A percentile compares a stretch with the other conserved stretches of the same genome.
Conservation (phyloP, 1,284 basidiomycete genomes). For the Cutaneotrichosporon cavernicola region DNA sequence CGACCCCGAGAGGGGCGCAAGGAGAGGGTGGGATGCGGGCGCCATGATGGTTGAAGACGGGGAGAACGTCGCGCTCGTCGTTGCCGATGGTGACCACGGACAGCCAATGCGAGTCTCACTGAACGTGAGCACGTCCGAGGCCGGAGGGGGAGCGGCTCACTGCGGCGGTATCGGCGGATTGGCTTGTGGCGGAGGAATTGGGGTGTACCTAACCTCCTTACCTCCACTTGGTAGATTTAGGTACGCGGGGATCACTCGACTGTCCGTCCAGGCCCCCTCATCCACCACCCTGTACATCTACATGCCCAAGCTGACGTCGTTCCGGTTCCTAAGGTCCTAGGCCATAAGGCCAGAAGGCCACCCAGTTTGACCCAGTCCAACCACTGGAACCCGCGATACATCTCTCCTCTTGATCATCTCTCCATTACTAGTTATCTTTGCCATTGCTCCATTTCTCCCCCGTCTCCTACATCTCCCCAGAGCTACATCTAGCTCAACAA, state of each 20-base stretch:
- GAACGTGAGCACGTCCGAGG: slow-evolving; percentile 15
- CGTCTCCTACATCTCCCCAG: not conserved
- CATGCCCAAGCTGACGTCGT: not conserved
- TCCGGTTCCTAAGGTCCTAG: not conserved
- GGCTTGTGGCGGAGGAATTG: slow-evolving; percentile 1
- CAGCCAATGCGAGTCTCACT: slow-evolving; percentile 23
- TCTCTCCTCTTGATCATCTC: not conserved
- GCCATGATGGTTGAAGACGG: slow-evolving; percentile 26
- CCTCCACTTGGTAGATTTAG: not conserved
- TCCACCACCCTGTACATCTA: not conserved
- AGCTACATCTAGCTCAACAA: not conserved
- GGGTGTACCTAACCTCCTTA: too few species aligned
- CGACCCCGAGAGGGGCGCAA: slow-evolving; percentile 37
- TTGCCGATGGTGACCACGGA: slow-evolving; percentile 9
- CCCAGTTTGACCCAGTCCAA: not conserved
- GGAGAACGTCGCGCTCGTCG: slow-evolving; percentile 16
- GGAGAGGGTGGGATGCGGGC: slow-evolving; percentile 35
- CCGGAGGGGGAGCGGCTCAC: not conserved
- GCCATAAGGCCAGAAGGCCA: not conserved
- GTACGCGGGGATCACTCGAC: not conserved
- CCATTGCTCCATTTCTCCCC: not conserved
- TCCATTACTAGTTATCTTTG: not conserved
- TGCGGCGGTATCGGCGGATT: slow-evolving; percentile 20
- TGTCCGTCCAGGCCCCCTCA: slow-evolving; percentile 7
- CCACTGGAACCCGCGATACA: not conserved